phyloP scores from a whole-genome alignment of 164 flowering plant species.

The Vitis amurensis region DNA sequence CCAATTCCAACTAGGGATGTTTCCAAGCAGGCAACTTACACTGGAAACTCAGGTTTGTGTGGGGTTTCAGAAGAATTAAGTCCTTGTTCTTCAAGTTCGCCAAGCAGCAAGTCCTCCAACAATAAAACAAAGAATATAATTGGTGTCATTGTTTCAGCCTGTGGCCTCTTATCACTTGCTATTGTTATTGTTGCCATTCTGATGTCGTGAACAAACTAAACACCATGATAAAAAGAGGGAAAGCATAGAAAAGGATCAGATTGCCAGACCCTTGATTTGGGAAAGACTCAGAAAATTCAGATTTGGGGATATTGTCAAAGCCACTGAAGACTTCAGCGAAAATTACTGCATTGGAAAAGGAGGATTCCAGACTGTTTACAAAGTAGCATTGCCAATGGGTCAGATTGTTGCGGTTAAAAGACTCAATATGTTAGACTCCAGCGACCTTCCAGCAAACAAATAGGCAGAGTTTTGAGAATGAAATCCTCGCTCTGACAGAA shows the following conservation, averaged over 20 bases:
- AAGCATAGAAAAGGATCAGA: no score
- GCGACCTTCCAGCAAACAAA: background rate
- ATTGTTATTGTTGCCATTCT: background rate
- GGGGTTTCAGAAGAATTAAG: constrained; percentile 36
- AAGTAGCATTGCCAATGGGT: constrained; percentile 27
- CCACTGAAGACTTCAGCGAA: constrained; percentile 35
- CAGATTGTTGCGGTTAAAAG: constrained; percentile 42
- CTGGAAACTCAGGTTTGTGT: constrained; percentile 17
- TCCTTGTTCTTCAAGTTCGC: constrained; percentile 17
- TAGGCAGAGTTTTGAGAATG: constrained; percentile 31
- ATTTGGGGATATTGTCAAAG: constrained; percentile 35
- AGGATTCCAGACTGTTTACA: constrained; percentile 45
- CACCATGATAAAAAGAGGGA: no score
- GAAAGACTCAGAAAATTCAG: constrained; percentile 47
- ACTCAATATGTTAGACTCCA: constrained; percentile 11
- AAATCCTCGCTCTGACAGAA: constrained; percentile 32
- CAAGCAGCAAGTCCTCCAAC: background rate
- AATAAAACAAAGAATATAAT: constrained; percentile 24
- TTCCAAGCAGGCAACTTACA: no score
- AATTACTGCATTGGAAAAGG: constrained; percentile 44
- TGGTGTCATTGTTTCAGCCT: constrained; percentile 31
- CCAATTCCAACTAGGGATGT: constrained; percentile 31
- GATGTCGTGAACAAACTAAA: no score
- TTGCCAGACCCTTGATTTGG: constrained; percentile 41
- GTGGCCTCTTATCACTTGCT: constrained; percentile 15